Evolutionary conservation across 495 filamentous ascomycete species (phyloP).

Genomic region (Neurospora sp.): DNA sequence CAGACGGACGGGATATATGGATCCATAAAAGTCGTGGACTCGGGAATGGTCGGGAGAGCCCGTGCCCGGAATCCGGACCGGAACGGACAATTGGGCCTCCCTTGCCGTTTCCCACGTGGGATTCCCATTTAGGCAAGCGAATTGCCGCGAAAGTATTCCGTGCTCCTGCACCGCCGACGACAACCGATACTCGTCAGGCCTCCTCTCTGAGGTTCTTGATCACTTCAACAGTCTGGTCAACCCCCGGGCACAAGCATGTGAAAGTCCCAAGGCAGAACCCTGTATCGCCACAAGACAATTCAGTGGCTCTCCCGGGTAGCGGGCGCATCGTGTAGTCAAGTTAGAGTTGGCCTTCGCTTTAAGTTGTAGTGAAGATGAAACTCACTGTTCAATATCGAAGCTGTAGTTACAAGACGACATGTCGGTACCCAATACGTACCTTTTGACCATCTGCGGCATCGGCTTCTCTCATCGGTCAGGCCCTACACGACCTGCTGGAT

Average conservation of each 20-base stretch:
- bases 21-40: neutral
- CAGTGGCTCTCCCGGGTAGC: neutral
- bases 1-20: neutral
- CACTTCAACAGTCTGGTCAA: neutral
- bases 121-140: neutral
- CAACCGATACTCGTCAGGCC: neutral
- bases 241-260: neutral
- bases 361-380: neutral
- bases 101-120: neutral
- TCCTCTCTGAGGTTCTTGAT: neutral
- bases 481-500: neutral
- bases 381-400: neutral
- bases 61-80: neutral
- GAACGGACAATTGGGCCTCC: neutral
- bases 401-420: neutral
- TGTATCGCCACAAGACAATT: neutral
- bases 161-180: neutral
- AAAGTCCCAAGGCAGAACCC: neutral
- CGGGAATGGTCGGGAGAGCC: neutral
- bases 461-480: neutral
- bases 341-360: neutral
- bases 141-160: neutral
- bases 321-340: neutral
- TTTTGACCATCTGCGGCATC: neutral
- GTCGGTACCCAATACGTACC: neutral